phyloP scores from a whole-genome alignment of 805 yeast species.

The Clavispora asparagi region DNA sequence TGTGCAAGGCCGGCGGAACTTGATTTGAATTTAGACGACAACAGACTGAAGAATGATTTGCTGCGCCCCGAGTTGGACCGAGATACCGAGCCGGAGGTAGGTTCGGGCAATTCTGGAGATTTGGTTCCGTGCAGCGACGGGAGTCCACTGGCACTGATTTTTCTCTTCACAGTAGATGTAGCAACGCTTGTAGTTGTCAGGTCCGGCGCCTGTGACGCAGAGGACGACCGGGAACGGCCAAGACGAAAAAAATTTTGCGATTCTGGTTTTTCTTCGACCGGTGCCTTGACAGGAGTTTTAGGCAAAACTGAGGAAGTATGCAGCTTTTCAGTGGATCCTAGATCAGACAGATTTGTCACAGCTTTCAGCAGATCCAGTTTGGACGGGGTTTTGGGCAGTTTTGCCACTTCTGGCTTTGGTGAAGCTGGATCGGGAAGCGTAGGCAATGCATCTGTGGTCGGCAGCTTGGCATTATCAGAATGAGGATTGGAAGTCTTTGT shows the following conservation, averaged over 20 bases:
- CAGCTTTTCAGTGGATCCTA: background rate
- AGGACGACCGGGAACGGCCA: slow-evolving; percentile 22
- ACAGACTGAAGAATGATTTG: slow-evolving; percentile 30
- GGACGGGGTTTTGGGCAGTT: background rate
- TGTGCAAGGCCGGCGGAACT: background rate
- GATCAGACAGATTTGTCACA: background rate
- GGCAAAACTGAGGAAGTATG: background rate
- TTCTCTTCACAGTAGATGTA: slow-evolving; percentile 7
- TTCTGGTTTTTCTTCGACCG: background rate
- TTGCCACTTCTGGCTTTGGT: background rate
- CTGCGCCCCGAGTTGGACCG: slow-evolving; percentile 9
- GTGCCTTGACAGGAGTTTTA: background rate
- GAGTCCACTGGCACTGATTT: slow-evolving; percentile 5
- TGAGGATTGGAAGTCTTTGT: background rate
- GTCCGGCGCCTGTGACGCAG: slow-evolving; percentile 12
- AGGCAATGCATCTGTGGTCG: background rate
- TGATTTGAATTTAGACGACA: slow-evolving; percentile 37
- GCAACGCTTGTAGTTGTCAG: slow-evolving; percentile 3
- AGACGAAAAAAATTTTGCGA: background rate
- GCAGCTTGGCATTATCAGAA: background rate
- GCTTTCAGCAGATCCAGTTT: background rate
- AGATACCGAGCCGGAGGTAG: background rate
- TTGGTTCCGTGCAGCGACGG: background rate
- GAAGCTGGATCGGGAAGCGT: background rate
- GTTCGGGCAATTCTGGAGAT: background rate